Percentiles rank a stretch among this genome's conserved stretches.
These are phyloP conservation scores for Colletotrichum eremochloae DNA, from an alignment of 2,329 filamentous ascomycete species.

Conservation along the genomic window DNA sequence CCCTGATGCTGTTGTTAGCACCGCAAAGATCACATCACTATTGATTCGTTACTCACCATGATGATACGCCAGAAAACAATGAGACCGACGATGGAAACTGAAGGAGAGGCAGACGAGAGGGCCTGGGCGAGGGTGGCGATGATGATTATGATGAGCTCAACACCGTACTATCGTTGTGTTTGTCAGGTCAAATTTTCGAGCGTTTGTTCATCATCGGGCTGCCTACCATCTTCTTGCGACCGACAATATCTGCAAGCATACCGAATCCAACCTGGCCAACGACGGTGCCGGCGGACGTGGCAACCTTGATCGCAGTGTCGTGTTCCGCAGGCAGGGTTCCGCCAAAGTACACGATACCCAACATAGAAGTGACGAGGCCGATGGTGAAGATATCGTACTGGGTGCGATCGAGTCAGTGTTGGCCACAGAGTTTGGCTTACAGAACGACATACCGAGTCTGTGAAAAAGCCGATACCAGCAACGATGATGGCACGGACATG, in stretches of 20 bases:
- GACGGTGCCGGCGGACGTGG: conserved; percentile 86
- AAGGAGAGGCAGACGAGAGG: conserved; percentile 72
- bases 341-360: conserved; percentile 81
- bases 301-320: conserved; percentile 87
- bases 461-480: conserved; percentile 90
- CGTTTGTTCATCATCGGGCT: conserved; percentile 13
- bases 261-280: conserved; percentile 87
- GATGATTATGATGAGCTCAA: conserved; percentile 85
- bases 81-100: conserved; percentile 73
- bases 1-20: conserved; percentile 42
- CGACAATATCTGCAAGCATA: conserved; percentile 81
- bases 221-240: conserved; percentile 71
- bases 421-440: background rate
- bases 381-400: conserved; percentile 85
- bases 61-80: conserved; percentile 87
- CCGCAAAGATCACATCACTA: background rate
- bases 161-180: conserved; percentile 74
- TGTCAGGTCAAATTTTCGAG: conserved; percentile 45
- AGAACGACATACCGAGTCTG: conserved; percentile 68
- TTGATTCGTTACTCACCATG: conserved; percentile 59
- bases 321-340: conserved; percentile 74
- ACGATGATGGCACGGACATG: conserved; percentile 83
- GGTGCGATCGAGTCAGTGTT: background rate
- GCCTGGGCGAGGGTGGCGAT: conserved; percentile 81
- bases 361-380: conserved; percentile 79